phyloP scores from a whole-genome alignment of 1,284 basidiomycete genomes.

The Butyriboletus appendiculatus region DNA sequence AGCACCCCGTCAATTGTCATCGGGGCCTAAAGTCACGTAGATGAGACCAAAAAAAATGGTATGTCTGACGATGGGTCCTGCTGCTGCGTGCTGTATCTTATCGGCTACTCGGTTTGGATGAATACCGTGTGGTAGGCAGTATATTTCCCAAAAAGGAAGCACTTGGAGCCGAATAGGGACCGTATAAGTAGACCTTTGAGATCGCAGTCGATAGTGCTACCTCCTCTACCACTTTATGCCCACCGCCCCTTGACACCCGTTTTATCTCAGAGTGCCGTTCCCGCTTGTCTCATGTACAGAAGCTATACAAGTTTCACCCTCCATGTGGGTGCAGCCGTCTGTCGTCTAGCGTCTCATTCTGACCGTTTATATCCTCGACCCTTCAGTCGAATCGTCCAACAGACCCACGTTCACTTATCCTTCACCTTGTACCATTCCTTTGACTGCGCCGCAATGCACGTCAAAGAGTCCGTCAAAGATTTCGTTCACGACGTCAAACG shows the following conservation, averaged over 20 bases:
- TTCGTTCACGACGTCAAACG: slow-evolving; percentile 36
- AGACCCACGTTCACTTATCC: slow-evolving; percentile 4
- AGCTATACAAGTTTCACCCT: not conserved
- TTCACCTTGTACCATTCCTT: not conserved
- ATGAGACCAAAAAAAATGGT: too few relatives aligned
- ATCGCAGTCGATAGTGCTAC: slow-evolving; percentile 1
- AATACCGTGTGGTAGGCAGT: not conserved
- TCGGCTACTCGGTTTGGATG: slow-evolving; percentile 7
- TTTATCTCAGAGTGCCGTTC: not conserved
- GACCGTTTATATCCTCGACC: not conserved
- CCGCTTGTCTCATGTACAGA: not conserved
- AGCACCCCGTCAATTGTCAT: too few relatives aligned
- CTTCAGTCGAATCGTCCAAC: not conserved
- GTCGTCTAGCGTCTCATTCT: not conserved
- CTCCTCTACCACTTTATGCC: too few relatives aligned
- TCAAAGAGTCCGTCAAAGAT: slow-evolving; percentile 33
- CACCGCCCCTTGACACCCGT: not conserved
- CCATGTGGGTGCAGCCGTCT: slow-evolving; percentile 1
- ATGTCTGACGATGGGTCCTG: too few relatives aligned
- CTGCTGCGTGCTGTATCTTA: not conserved
- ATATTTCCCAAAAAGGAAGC: slow-evolving; percentile 1
- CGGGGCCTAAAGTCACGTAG: too few relatives aligned
- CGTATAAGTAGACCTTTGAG: slow-evolving; percentile 18
- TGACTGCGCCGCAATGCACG: slow-evolving; percentile 25
- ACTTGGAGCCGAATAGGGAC: slow-evolving; percentile 9